These are phyloP conservation scores for Lactarius trivialis DNA, from an alignment of 768 basidiomycete genomes.

Conservation along the genomic window DNA sequence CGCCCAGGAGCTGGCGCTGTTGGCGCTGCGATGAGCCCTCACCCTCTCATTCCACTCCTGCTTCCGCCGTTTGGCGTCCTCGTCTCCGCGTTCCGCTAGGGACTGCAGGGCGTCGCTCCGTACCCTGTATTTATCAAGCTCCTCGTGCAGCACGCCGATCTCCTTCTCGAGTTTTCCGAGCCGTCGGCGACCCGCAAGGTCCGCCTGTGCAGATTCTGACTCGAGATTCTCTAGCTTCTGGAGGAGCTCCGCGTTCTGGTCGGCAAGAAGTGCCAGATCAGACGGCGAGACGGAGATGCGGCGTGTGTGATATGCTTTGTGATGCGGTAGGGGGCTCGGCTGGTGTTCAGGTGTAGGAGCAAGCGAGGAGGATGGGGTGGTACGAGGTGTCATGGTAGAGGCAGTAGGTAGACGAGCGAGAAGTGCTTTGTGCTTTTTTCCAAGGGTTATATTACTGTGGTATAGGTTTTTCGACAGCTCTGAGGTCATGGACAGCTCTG, in stretches of 20 bases:
- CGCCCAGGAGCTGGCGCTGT: constrained; percentile 25
- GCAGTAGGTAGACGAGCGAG: constrained; percentile 49
- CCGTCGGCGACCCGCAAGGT: constrained; percentile 60
- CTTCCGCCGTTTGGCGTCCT: constrained; percentile 33
- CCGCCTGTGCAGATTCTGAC: constrained; percentile 56
- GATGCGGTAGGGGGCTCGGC: constrained; percentile 15
- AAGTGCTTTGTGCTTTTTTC: constrained; percentile 65
- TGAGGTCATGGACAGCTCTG: constrained; percentile 64
- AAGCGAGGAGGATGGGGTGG: constrained; percentile 24
- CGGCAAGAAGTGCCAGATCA: constrained; percentile 65
- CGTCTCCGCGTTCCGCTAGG: constrained; percentile 42
- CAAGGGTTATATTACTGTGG: constrained; percentile 60
- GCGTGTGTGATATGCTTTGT: constrained; percentile 31
- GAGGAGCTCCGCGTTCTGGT: constrained; percentile 79
- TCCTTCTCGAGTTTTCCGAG: constrained; percentile 74
- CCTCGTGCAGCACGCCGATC: constrained; percentile 64
- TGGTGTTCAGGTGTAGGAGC: constrained; percentile 22
- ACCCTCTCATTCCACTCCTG: constrained; percentile 47
- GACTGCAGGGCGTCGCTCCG: constrained; percentile 67
- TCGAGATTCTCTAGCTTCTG: constrained; percentile 72
- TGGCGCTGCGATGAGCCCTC: constrained; percentile 40
- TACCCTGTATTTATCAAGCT: constrained; percentile 69
- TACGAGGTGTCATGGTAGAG: constrained; percentile 22
- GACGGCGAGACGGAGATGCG: constrained; percentile 59
- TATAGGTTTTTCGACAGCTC: constrained; percentile 63